These are phyloP conservation scores for Magnusiomyces clavatus DNA, from an alignment of 1,139 yeast species.

Conservation along the genomic window DNA sequence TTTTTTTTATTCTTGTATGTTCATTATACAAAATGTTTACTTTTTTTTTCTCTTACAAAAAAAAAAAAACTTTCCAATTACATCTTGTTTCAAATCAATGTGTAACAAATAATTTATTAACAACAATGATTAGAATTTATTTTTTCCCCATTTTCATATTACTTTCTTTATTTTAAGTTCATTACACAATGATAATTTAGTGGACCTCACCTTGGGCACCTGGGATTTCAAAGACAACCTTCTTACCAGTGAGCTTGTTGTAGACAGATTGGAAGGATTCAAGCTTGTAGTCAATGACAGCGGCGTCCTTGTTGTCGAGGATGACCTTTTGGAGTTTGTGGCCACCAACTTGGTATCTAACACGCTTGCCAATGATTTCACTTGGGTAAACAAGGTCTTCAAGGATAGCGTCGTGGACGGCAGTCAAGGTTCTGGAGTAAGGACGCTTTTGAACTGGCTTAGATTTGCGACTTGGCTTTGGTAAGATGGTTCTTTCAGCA, in stretches of 20 bases:
- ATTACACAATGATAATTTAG: slow-evolving; percentile 32
- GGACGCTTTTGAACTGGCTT: slow-evolving; percentile 98
- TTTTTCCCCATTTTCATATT: no score
- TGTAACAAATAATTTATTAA: no score
- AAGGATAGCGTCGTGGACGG: slow-evolving; percentile 97
- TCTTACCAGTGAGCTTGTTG: slow-evolving; percentile 98
- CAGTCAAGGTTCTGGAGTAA: slow-evolving; percentile 97
- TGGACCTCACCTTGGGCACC: slow-evolving; percentile 49
- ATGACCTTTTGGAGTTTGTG: slow-evolving; percentile 96
- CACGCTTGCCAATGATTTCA: slow-evolving; percentile 98
- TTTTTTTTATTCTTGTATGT: no score
- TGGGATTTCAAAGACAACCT: slow-evolving; percentile 97
- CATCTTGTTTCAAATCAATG: no score
- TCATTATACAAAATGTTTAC: no score
- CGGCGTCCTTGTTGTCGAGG: slow-evolving; percentile 96
- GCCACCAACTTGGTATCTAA: slow-evolving; percentile 98
- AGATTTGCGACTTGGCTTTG: slow-evolving; percentile 74
- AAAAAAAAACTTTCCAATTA: no score
- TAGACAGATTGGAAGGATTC: slow-evolving; percentile 99
- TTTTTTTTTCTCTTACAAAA: no score
- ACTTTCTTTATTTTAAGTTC: no score
- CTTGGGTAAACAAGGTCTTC: slow-evolving; percentile 99
- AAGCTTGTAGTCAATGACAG: slow-evolving; percentile 96
- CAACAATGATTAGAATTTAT: no score
- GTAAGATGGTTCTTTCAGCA: slow-evolving; percentile 99